phyloP scores from a whole-genome alignment of 2,329 filamentous ascomycete species.

The Phaeosphaeriaceae sp. region DNA sequence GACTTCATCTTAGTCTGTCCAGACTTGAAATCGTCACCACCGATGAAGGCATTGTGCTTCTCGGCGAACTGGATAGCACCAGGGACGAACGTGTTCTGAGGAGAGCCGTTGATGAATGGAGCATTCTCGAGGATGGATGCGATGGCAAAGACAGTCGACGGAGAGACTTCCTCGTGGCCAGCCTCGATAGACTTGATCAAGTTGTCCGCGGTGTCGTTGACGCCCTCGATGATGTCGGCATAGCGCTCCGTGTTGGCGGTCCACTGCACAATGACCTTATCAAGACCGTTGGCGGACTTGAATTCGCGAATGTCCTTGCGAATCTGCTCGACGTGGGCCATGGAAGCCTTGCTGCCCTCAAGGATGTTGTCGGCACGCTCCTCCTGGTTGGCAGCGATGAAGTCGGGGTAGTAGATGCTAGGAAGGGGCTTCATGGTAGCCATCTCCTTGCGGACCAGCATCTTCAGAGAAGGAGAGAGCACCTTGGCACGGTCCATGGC shows the following conservation, averaged over 20 bases:
- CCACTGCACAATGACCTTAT: conserved; percentile 98
- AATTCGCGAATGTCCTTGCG: conserved; percentile 94
- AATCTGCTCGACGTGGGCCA: conserved; percentile 89
- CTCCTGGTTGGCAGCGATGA: conserved; percentile 98
- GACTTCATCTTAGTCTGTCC: conserved; percentile 99
- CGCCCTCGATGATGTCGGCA: conserved; percentile 82
- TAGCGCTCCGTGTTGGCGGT: conserved; percentile 99
- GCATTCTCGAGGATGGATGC: conserved; percentile 88
- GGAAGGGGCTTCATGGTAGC: conserved; percentile 84
- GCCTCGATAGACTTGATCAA: conserved; percentile 84
- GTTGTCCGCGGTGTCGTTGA: conserved; percentile 97
- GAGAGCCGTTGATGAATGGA: conserved; percentile 98
- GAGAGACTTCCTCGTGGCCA: conserved; percentile 90
- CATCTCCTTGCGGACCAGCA: conserved; percentile 92
- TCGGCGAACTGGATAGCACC: conserved; percentile 90
- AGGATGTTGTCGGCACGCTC: conserved; percentile 93
- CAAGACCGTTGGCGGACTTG: conserved; percentile 82
- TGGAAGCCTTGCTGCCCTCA: conserved; percentile 81
- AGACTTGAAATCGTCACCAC: conserved; percentile 99
- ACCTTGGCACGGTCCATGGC: conserved; percentile 97
- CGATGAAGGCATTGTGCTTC: conserved; percentile 86
- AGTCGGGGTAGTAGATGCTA: conserved; percentile 98
- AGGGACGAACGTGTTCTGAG: conserved; percentile 98
- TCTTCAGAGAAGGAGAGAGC: conserved; percentile 93
- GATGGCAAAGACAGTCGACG: conserved; percentile 94